Evolutionary conservation across 1,284 basidiomycete species (phyloP).

Genomic region (Melampsora abietis-canadensis): DNA sequence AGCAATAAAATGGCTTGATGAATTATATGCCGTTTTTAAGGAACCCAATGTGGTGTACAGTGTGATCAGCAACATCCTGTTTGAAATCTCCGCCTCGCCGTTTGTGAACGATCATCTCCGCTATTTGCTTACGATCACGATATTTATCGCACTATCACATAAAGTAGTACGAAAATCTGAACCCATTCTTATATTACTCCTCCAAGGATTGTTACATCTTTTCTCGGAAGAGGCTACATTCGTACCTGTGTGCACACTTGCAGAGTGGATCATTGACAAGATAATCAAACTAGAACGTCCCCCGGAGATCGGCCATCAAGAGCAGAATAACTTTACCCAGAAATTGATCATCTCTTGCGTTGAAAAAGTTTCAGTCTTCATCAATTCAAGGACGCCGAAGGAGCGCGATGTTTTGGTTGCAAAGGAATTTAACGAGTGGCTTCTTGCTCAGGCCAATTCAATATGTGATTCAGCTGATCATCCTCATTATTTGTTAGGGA

Average conservation of each 20-base stretch:
- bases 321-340: constrained; percentile 10
- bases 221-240: constrained; percentile 30
- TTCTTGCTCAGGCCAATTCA: constrained; percentile 21
- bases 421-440: constrained; percentile 27
- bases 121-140: constrained; percentile 67
- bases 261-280: constrained; percentile 25
- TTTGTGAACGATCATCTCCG: constrained; percentile 82
- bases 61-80: constrained; percentile 69
- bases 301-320: constrained; percentile 9
- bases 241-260: constrained; percentile 25
- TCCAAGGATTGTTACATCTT: constrained; percentile 23
- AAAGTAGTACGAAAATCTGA: constrained; percentile 59
- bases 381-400: constrained; percentile 13
- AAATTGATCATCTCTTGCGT: constrained; percentile 19
- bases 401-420: constrained; percentile 1
- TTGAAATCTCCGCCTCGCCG: constrained; percentile 65
- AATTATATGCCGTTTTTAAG: constrained; percentile 15
- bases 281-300: constrained; percentile 9
- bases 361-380: constrained; percentile 13
- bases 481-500: constrained; percentile 11
- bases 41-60: constrained; percentile 62
- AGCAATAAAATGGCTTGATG: constrained; percentile 38
- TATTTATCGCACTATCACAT: constrained; percentile 62
- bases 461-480: constrained; percentile 4
- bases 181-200: constrained; percentile 53